Percentiles rank a stretch among this genome's conserved stretches.
These are phyloP conservation scores for Rhodotorula babjevae DNA, from an alignment of 768 basidiomycete genomes.

Conservation along the genomic window DNA sequence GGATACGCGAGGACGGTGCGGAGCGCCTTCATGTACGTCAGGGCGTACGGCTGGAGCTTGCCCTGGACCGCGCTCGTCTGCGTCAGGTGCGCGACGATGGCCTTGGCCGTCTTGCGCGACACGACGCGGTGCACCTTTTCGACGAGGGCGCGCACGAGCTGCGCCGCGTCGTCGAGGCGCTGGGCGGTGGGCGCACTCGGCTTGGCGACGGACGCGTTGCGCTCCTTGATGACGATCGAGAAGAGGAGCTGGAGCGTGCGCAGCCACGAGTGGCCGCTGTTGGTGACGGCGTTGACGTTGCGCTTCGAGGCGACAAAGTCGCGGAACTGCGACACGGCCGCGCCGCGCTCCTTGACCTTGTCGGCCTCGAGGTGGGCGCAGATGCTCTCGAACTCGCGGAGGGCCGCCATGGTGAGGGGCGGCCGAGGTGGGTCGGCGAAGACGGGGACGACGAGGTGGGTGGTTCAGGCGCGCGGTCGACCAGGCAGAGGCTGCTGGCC, in stretches of 20 bases:
- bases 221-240: constrained; percentile 61
- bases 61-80: constrained; percentile 58
- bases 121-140: constrained; percentile 60
- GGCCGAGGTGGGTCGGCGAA: no score
- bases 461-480: no score
- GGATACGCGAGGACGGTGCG: constrained; percentile 60
- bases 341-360: constrained; percentile 44
- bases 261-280: constrained; percentile 52
- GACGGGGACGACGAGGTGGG: background rate
- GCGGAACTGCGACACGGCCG: constrained; percentile 40
- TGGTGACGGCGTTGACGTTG: constrained; percentile 49
- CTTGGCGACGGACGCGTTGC: constrained; percentile 52
- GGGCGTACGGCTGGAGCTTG: constrained; percentile 59
- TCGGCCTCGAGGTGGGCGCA: constrained; percentile 54
- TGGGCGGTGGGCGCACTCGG: constrained; percentile 53
- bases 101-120: constrained; percentile 56
- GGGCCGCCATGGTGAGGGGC: background rate
- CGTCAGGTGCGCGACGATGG: constrained; percentile 62
- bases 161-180: constrained; percentile 62
- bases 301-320: constrained; percentile 24
- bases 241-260: constrained; percentile 62
- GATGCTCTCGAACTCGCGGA: constrained; percentile 43
- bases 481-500: no score
- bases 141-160: constrained; percentile 66
- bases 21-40: constrained; percentile 77